phyloP scores from a whole-genome alignment of 495 filamentous ascomycete genomes.

The Opeltia flavorubescens region DNA sequence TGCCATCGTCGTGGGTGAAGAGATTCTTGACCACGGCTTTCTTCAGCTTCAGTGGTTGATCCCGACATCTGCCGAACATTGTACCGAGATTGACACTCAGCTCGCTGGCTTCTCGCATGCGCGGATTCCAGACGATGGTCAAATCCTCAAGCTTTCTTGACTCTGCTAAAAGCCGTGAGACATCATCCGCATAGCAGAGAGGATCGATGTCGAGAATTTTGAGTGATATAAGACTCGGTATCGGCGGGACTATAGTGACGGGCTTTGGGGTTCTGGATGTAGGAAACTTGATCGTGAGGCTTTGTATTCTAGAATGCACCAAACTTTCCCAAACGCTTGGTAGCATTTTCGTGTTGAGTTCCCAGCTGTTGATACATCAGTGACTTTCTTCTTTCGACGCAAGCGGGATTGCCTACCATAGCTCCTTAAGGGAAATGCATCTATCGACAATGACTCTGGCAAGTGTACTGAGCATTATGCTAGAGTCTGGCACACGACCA shows the following conservation, averaged over 20 bases:
- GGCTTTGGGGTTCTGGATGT: conserved; percentile 42
- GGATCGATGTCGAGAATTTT: conserved; percentile 47
- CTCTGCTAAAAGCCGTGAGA: conserved; percentile 38
- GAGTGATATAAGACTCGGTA: conserved; percentile 38
- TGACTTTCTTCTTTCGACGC: neutral
- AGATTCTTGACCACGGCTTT: conserved; percentile 42
- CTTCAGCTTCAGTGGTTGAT: conserved; percentile 30
- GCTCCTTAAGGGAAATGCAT: conserved; percentile 40
- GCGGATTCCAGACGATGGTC: conserved; percentile 45
- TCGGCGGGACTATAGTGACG: conserved; percentile 40
- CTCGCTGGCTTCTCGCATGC: conserved; percentile 45
- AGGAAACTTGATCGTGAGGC: conserved; percentile 41
- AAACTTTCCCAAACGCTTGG: conserved; percentile 44
- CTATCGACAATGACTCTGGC: conserved; percentile 44
- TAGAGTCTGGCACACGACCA: conserved; percentile 46
- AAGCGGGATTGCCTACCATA: conserved; percentile 21
- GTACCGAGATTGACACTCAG: conserved; percentile 38
- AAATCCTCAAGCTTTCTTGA: conserved; percentile 40
- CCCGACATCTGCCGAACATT: conserved; percentile 40
- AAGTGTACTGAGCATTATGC: conserved; percentile 48
- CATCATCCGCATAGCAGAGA: conserved; percentile 50
- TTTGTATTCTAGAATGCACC: conserved; percentile 33
- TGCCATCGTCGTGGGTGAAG: conserved; percentile 37
- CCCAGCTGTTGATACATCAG: conserved; percentile 30
- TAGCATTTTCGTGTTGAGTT: conserved; percentile 48